These are phyloP conservation scores for Suillus tomentosus DNA, from an alignment of 768 basidiomycete genomes.

Conservation along the genomic window DNA sequence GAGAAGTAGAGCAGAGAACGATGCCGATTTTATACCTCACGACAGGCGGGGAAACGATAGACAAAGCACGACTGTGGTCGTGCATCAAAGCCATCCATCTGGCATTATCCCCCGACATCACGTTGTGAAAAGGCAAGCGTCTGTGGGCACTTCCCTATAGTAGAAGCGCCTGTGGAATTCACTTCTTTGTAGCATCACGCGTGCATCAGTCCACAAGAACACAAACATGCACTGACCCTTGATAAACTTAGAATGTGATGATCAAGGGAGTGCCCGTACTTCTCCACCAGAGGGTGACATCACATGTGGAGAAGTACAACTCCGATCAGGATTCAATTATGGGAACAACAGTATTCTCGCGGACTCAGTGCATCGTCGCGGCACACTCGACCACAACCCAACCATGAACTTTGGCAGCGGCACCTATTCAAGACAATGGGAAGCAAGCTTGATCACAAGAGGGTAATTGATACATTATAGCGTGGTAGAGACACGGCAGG, in stretches of 20 bases:
- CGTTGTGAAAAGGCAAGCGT: background rate
- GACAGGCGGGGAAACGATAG: no score
- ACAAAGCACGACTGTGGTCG: background rate
- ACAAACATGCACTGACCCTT: background rate
- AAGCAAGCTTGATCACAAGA: background rate
- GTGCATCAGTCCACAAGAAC: background rate
- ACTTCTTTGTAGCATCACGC: background rate
- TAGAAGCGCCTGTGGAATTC: background rate
- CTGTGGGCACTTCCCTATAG: background rate
- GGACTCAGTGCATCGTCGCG: no score
- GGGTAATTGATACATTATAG: background rate
- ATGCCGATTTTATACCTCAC: background rate
- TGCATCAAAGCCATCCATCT: background rate
- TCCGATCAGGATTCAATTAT: background rate
- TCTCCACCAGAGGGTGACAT: background rate
- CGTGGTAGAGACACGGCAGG: background rate
- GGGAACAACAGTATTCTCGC: background rate
- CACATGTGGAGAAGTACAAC: background rate
- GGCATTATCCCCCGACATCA: background rate
- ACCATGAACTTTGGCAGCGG: background rate
- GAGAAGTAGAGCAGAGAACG: background rate
- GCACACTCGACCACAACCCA: background rate
- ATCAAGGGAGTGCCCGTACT: background rate
- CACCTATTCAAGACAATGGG: background rate
- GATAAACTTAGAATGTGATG: background rate